Evolutionary conservation across 2,329 filamentous ascomycete species (phyloP), one percentile per base, ranked within the genome.

Genomic region (Mycosphaerella arachidis): DNA sequence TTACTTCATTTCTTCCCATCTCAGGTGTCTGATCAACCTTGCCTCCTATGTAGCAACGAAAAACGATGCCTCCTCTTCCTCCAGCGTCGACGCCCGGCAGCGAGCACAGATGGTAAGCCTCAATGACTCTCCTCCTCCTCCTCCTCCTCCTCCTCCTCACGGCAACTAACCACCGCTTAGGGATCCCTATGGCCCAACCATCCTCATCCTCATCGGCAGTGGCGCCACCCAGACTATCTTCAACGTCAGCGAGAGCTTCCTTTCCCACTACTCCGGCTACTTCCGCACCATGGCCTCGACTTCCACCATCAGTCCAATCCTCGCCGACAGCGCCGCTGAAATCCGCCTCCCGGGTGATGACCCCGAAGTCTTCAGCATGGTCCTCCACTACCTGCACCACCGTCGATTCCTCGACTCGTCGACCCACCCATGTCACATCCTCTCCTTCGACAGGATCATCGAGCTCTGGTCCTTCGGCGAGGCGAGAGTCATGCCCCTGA

Each of bases 371-470:
- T 64, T 64, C 53, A 9, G 13, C 37, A 53, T 60, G 30, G 43
- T 56, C 7, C 27, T 60, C 24, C 24, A 58, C 16, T 61, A 57
- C 48, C 46, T 60, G 6, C 13, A 45, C 37, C 33, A 46, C 16
- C 55, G 56, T 33, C 27, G 31, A 35, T 59, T 57, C 46, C 43
- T 60, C 57, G 52, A 53, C 18, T 53, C 16, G 18, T 27, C 37
- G 37, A 29, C n/a, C 31, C 33, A 53, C 12, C 57, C 57, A 6
- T 24, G 31, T 24, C 56, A 48, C 24, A 50, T 58, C 30, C 46
- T 60, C 31, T 27, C 50, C 35, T 66, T 59, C 53, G 58, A 63
- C 58, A 57, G 50, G 3, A 52, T 66, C 51, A 55, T 64, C 48
- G 54, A 59, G 20, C 27, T 64, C 54, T 64, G 56, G 35, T 24